phyloP scores from a whole-genome alignment of 345 rosid genomes.

The Euphorbia lathyris region DNA sequence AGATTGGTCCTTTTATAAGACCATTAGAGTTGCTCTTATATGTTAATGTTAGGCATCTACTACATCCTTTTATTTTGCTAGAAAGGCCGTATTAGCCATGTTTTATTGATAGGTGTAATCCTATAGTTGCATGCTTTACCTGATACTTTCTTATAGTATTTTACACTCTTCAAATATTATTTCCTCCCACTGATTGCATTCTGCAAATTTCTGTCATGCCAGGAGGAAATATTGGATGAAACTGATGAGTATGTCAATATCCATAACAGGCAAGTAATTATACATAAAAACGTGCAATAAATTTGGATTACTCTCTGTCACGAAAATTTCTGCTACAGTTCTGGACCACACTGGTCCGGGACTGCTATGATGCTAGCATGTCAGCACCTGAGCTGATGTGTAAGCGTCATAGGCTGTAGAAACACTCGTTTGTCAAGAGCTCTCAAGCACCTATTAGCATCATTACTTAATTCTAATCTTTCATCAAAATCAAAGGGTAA shows the following conservation, averaged over 20 bases:
- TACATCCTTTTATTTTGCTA: neutral
- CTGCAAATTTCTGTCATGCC: conserved; percentile 30
- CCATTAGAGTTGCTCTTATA: too few species aligned
- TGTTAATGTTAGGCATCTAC: neutral
- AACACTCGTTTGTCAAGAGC: neutral
- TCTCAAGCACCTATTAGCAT: neutral
- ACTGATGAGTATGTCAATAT: conserved; percentile 93
- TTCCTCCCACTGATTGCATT: neutral
- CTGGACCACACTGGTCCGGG: too few species aligned
- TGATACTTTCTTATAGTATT: neutral
- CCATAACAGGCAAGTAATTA: conserved; percentile 64
- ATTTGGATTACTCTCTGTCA: neutral
- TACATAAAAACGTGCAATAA: neutral
- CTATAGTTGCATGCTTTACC: neutral
- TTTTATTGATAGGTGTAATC: neutral
- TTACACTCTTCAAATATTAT: neutral
- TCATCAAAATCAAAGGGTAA: neutral
- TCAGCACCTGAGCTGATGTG: too few species aligned
- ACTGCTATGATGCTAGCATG: too few species aligned
- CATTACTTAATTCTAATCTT: neutral
- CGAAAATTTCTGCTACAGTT: too few species aligned
- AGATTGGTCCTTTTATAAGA: too few species aligned
- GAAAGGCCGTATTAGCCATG: neutral
- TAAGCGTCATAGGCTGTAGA: too few species aligned
- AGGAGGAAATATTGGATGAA: conserved; percentile 98